Evolutionary conservation across 352 stramenopile species (phyloP), one percentile per base, ranked within the genome.

Genomic region (Phytophthora hybrid): DNA sequence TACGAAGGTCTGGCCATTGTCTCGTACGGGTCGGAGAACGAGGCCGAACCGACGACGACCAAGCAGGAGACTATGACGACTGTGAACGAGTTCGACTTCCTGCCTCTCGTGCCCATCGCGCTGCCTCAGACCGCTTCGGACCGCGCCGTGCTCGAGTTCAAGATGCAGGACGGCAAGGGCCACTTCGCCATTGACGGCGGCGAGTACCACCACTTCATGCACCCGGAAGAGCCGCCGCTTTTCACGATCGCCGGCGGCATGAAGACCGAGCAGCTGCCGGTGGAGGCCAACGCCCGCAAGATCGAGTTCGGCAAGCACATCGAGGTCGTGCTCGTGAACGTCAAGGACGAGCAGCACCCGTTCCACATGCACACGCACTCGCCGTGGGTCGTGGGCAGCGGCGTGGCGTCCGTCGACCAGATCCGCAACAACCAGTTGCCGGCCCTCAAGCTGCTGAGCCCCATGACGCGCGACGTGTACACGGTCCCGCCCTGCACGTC

Each of bases 291-390:
- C 26, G 61, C 71, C 11, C 66, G 56, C 11, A 63, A 63, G 32
- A 55, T 78, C 41, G 66, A 78, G 49, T 75, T 39, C 32, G 71
- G 71, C 34, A 71, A 78, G 44, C 77, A 80, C 46, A 68, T 79
- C 31, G 74, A 83, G 56, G 59, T 83, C 31, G 59, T 80, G 41
- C n/a, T 83, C 13, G 65, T 81, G 14, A 83, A 81, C 59, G 56
- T 66, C 32, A 79, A 66, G 61, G 44, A 74, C 16, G 77, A 74
- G 47, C 64, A 83, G 63, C 77, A 83, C 56, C 77, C 77, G 59
- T 83, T 83, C 53, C 77, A 83, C 53, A 64, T 83, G 71, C 77
- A 83, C 66, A 78, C 69, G 9, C 74, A 81, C 56, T 59, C 74
- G 1, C 75, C 75, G 10, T 81, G 72, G 66, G 70, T 81, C 34